Evolutionary conservation across 192 early-diverging fungal species (phyloP).

Genomic region (Backusella mclennaniae): DNA sequence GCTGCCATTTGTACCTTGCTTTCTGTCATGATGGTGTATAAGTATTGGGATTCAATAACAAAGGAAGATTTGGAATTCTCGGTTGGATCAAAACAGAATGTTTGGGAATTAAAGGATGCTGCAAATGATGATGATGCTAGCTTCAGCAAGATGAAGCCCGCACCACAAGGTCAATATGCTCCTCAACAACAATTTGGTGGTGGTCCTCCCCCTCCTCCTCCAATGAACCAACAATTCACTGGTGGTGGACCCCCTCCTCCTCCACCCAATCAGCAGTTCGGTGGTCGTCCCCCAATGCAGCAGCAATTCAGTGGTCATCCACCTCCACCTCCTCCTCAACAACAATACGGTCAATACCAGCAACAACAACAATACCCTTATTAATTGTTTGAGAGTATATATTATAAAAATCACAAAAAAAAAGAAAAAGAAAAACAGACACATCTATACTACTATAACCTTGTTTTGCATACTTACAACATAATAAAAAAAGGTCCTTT

Average conservation of each 20-base stretch:
- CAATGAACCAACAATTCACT: neutral
- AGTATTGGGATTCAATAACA: constrained; percentile 92
- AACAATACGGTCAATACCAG: neutral
- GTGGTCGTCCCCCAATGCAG: neutral
- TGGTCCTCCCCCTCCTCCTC: neutral
- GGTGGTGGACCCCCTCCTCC: neutral
- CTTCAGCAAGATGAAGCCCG: neutral
- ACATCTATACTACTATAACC: neutral
- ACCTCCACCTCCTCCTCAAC: neutral
- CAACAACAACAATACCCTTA: constrained; percentile 1
- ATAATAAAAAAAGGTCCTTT: neutral
- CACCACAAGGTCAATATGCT: neutral
- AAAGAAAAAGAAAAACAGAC: neutral
- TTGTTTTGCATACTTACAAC: neutral
- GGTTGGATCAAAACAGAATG: constrained; percentile 78
- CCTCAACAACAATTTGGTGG: constrained; percentile 14
- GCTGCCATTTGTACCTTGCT: constrained; percentile 74
- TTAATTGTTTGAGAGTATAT: neutral
- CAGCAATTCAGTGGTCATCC: neutral
- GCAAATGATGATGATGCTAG: constrained; percentile 21
- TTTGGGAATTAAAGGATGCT: constrained; percentile 81
- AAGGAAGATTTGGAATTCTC: constrained; percentile 92
- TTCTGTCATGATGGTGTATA: constrained; percentile 94
- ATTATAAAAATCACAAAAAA: neutral
- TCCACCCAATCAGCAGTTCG: constrained; percentile 2